Conservation (phyloP, 1,139 yeast species). For the Candida mesenterica region DNA sequence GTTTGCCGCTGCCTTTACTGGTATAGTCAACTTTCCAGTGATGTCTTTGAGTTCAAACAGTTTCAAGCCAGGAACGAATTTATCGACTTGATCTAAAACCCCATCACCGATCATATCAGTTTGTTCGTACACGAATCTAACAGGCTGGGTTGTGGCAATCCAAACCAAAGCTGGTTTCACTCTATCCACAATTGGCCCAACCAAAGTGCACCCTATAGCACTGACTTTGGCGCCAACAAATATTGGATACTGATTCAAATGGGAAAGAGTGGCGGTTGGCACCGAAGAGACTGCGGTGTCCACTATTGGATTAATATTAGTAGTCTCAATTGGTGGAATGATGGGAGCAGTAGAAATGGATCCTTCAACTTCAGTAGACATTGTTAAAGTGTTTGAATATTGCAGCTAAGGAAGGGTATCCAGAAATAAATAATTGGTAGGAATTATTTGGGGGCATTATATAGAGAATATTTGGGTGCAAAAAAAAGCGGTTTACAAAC, state of each 20-base stretch:
- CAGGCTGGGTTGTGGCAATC: slow-evolving; percentile 25
- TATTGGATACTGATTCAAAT: slow-evolving; percentile 27
- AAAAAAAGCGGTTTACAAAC: too few species aligned
- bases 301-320: neutral
- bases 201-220: slow-evolving; percentile 20
- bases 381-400: too few species aligned
- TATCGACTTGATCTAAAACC: slow-evolving; percentile 37
- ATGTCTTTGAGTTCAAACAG: slow-evolving; percentile 39
- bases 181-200: slow-evolving; percentile 13
- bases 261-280: slow-evolving; percentile 10
- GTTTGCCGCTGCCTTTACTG: slow-evolving; percentile 1
- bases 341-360: neutral
- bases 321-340: neutral
- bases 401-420: too few species aligned
- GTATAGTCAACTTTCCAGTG: slow-evolving; percentile 33
- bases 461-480: too few species aligned
- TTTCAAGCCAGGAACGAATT: slow-evolving; percentile 34
- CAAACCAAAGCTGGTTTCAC: slow-evolving; percentile 18
- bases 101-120: slow-evolving; percentile 33
- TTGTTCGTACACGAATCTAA: slow-evolving; percentile 24
- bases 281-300: neutral
- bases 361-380: neutral
- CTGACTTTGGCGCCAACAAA: slow-evolving; percentile 17
- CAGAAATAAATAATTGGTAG: too few species aligned
- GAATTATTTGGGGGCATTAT: too few species aligned